Conservation (phyloP, 2,329 filamentous ascomycete species). For the Verticillium isaacii region DNA sequence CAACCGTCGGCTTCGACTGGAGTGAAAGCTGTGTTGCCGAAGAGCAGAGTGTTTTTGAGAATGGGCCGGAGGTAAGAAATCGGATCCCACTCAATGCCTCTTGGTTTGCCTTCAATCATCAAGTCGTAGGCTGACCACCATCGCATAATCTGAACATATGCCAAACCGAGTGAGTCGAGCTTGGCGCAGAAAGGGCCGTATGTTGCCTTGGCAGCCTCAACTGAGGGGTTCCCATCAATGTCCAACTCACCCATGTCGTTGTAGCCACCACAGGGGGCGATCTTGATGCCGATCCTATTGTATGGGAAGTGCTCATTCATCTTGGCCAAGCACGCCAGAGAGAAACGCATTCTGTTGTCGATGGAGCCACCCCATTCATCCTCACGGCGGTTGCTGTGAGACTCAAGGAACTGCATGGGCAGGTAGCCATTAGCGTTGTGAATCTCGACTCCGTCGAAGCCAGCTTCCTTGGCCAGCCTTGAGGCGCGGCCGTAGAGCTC, state of each 20-base stretch:
- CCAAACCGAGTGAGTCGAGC: not conserved
- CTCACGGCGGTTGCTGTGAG: conserved; percentile 63
- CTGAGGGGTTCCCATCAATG: not conserved
- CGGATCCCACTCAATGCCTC: not conserved
- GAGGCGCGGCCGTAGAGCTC: conserved; percentile 48
- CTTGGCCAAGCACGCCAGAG: conserved; percentile 35
- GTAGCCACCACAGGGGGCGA: not conserved
- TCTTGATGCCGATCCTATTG: not conserved
- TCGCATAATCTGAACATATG: not conserved
- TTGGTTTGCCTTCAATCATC: not conserved
- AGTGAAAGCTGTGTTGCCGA: not conserved
- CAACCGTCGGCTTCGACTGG: not conserved
- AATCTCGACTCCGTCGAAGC: conserved; percentile 66
- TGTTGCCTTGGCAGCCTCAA: not conserved
- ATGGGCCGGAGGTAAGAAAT: not conserved
- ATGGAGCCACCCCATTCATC: conserved; percentile 65
- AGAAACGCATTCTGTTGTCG: conserved; percentile 66
- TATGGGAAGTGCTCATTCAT: not conserved
- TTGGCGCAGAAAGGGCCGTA: not conserved
- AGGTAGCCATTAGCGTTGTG: conserved; percentile 79
- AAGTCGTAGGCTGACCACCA: not conserved
- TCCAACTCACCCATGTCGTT: not conserved
- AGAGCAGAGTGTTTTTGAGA: not conserved
- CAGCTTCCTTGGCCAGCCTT: conserved; percentile 54
- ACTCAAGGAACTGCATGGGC: conserved; percentile 64